Percentiles rank a stretch among this genome's conserved stretches.
These are phyloP conservation scores for Lactarius akahatsu DNA, from an alignment of 768 basidiomycete species.

Conservation along the genomic window DNA sequence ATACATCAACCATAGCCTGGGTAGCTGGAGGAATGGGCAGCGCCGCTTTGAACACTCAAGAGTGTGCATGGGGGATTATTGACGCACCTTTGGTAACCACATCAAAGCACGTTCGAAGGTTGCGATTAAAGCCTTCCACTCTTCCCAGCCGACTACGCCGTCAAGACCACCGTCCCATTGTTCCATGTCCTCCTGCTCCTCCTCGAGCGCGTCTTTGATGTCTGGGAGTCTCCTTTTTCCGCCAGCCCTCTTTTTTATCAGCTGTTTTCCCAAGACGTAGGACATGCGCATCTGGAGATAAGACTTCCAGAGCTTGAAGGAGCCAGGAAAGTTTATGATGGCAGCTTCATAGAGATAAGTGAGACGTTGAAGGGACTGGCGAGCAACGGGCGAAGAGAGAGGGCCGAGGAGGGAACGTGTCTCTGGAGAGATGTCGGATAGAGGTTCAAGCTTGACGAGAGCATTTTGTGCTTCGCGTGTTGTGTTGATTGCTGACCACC, in stretches of 20 bases:
- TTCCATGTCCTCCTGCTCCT: conserved; percentile 75
- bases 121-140: conserved; percentile 89
- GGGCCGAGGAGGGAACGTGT: conserved; percentile 68
- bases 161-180: conserved; percentile 88
- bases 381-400: conserved; percentile 67
- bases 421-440: conserved; percentile 49
- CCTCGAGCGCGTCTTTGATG: conserved; percentile 86
- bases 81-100: conserved; percentile 86
- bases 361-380: conserved; percentile 77
- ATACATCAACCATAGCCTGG: conserved; percentile 93
- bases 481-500: conserved; percentile 84
- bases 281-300: conserved; percentile 82
- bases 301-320: conserved; percentile 95
- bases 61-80: conserved; percentile 9
- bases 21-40: conserved; percentile 55
- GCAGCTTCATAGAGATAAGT: conserved; percentile 95
- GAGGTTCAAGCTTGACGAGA: conserved; percentile 56
- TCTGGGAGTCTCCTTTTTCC: conserved; percentile 91
- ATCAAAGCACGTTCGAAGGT: conserved; percentile 90
- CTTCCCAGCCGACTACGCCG: conserved; percentile 89
- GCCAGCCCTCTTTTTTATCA: conserved; percentile 72
- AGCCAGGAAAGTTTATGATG: conserved; percentile 79
- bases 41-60: background rate
- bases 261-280: conserved; percentile 78
- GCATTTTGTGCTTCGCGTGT: conserved; percentile 64